Conservation (phyloP, 2,329 filamentous ascomycete species). For the Calonectria pseudoreteaudii region DNA sequence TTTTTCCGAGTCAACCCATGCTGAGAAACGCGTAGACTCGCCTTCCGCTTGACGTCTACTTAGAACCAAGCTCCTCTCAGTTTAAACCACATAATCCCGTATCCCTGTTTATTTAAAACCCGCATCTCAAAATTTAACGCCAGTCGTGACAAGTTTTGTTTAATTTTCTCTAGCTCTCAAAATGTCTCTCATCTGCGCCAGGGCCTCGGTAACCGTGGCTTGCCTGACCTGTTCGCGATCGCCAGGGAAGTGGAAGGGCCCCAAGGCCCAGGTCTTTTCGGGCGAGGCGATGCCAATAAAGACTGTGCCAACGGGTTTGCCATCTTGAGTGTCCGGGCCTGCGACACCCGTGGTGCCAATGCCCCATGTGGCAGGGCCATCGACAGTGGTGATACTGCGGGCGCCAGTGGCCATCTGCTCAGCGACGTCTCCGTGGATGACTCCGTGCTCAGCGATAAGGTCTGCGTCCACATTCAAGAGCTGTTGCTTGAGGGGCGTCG, state of each 20-base stretch:
- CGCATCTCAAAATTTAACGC: neutral
- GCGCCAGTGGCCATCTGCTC: slow-evolving; percentile 35
- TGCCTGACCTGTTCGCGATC: slow-evolving; percentile 25
- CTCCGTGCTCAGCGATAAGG: slow-evolving; percentile 24
- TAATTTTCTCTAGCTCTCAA: neutral
- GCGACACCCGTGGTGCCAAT: slow-evolving; percentile 31
- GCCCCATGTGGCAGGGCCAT: slow-evolving; percentile 34
- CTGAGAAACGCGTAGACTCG: neutral
- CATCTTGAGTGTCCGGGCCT: slow-evolving; percentile 27
- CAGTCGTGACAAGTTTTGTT: neutral
- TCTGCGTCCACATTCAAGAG: slow-evolving; percentile 39
- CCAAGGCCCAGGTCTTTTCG: slow-evolving; percentile 10
- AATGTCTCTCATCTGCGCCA: slow-evolving; percentile 22
- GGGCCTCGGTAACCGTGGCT: slow-evolving; percentile 14
- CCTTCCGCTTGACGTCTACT: neutral
- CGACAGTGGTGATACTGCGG: slow-evolving; percentile 20
- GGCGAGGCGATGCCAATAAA: slow-evolving; percentile 29
- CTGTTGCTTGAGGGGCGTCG: slow-evolving; percentile 42
- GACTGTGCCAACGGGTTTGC: slow-evolving; percentile 30
- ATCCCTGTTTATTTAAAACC: neutral
- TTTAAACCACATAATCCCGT: neutral
- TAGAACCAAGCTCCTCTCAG: neutral
- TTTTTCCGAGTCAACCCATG: neutral
- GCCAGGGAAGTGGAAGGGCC: slow-evolving; percentile 30
- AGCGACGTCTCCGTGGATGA: slow-evolving; percentile 33